Percentiles rank a stretch among this genome's conserved stretches.
Evolutionary conservation across 2,329 filamentous ascomycete species (phyloP).

Genomic region (Aspergillus tanneri): DNA sequence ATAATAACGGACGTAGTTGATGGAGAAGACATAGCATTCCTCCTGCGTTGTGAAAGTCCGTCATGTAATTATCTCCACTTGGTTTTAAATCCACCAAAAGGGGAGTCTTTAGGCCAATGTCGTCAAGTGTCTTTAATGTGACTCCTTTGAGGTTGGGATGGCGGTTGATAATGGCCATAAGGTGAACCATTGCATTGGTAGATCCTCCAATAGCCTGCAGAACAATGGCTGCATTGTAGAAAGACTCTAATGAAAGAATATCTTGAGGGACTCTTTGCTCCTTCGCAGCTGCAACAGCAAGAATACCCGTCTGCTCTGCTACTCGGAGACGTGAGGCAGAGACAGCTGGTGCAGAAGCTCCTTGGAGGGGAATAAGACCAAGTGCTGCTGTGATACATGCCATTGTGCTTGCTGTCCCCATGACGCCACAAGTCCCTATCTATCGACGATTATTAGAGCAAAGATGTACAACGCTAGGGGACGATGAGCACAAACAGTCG

Average conservation of each 20-base stretch:
- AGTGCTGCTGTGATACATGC: constrained; percentile 54
- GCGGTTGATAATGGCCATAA: constrained; percentile 55
- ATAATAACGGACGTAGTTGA: constrained; percentile 47
- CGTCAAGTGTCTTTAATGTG: constrained; percentile 48
- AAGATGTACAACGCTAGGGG: not conserved
- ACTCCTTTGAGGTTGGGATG: constrained; percentile 51
- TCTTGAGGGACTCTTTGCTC: constrained; percentile 45
- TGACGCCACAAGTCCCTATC: constrained; percentile 57
- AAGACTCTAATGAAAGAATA: constrained; percentile 49
- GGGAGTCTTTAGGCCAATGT: constrained; percentile 49
- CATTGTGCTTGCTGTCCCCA: constrained; percentile 60
- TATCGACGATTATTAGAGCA: constrained; percentile 6
- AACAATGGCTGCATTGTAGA: constrained; percentile 53
- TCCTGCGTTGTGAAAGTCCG: constrained; percentile 55
- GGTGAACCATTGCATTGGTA: constrained; percentile 56
- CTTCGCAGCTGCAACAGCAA: constrained; percentile 47
- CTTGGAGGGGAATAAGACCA: constrained; percentile 54
- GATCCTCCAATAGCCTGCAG: constrained; percentile 58
- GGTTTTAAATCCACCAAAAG: constrained; percentile 54
- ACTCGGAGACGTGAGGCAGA: constrained; percentile 53
- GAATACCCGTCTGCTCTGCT: constrained; percentile 55
- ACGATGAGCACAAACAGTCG: constrained; percentile 54
- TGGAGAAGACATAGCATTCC: constrained; percentile 52
- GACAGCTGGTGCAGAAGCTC: constrained; percentile 55
- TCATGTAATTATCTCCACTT: constrained; percentile 56